Evolutionary conservation across 768 basidiomycete genomes (phyloP).

Genomic region (Hericium coralloides): DNA sequence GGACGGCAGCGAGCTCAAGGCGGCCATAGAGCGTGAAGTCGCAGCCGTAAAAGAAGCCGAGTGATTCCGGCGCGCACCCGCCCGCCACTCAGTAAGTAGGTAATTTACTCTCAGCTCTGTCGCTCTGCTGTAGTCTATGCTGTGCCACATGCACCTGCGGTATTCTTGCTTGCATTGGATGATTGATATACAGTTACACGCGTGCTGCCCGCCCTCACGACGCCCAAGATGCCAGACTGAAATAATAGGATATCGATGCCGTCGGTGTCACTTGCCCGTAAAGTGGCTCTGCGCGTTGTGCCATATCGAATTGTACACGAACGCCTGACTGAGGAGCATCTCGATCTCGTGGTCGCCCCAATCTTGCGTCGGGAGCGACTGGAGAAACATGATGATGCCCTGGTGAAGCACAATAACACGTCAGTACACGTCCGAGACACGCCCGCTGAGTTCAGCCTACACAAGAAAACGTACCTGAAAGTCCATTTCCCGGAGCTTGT

Average conservation of each 20-base stretch:
- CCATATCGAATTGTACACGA: conserved; percentile 88
- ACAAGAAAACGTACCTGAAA: conserved; percentile 65
- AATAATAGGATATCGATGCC: background rate
- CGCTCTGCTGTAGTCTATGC: too few relatives aligned
- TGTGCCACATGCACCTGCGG: too few relatives aligned
- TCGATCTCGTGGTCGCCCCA: conserved; percentile 98
- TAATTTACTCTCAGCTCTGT: background rate
- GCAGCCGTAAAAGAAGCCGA: conserved; percentile 31
- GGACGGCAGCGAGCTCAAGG: conserved; percentile 47
- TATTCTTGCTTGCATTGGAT: background rate
- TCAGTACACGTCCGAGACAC: background rate
- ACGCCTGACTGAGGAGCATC: conserved; percentile 91
- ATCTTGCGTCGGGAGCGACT: conserved; percentile 82
- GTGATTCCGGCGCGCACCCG: conserved; percentile 19
- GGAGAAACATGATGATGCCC: conserved; percentile 99
- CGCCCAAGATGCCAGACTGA: background rate
- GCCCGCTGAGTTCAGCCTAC: background rate
- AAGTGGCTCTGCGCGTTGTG: conserved; percentile 90
- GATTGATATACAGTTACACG: background rate
- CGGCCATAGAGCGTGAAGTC: conserved; percentile 54
- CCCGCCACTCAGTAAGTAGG: too few relatives aligned
- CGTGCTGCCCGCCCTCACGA: background rate
- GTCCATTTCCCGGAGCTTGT: conserved; percentile 91
- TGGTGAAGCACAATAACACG: conserved; percentile 22
- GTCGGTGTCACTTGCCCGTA: conserved; percentile 37